Evolutionary conservation across 495 filamentous ascomycete species (phyloP).

Genomic region (Penicillium lagena): DNA sequence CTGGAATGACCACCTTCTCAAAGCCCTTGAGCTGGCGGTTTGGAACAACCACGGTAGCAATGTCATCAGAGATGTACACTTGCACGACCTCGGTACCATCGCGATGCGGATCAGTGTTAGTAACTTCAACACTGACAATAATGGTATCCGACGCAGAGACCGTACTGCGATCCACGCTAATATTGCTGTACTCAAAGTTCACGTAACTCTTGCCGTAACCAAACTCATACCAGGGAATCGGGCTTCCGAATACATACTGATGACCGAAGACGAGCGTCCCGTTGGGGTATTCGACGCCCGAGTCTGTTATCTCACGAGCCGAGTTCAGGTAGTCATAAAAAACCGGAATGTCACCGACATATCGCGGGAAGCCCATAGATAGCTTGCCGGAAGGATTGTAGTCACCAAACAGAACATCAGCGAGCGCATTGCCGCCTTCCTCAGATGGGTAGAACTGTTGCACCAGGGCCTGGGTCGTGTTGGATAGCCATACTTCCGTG

Average conservation of each 20-base stretch:
- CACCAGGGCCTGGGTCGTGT: conserved; percentile 50
- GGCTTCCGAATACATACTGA: conserved; percentile 56
- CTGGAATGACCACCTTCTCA: conserved; percentile 55
- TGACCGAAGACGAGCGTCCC: conserved; percentile 59
- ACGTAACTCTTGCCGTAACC: conserved; percentile 65
- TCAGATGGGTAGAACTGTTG: conserved; percentile 71
- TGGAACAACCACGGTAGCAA: conserved; percentile 57
- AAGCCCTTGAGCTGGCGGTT: conserved; percentile 64
- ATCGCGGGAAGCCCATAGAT: conserved; percentile 58
- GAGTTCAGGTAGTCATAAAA: conserved; percentile 70
- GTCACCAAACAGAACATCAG: conserved; percentile 62
- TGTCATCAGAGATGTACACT: conserved; percentile 55
- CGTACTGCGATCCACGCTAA: conserved; percentile 38
- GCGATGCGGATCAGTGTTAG: conserved; percentile 44
- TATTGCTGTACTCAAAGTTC: conserved; percentile 47
- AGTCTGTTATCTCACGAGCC: conserved; percentile 43
- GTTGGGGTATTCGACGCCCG: conserved; percentile 42
- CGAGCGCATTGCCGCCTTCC: conserved; percentile 54
- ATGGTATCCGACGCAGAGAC: conserved; percentile 36
- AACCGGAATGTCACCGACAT: conserved; percentile 57
- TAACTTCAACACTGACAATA: conserved; percentile 48
- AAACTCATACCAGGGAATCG: conserved; percentile 57
- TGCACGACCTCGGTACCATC: conserved; percentile 65
- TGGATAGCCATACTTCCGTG: conserved; percentile 60
- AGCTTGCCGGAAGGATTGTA: conserved; percentile 63